phyloP scores from a whole-genome alignment of 2,329 filamentous ascomycete species.

The Fusarium sp. region DNA sequence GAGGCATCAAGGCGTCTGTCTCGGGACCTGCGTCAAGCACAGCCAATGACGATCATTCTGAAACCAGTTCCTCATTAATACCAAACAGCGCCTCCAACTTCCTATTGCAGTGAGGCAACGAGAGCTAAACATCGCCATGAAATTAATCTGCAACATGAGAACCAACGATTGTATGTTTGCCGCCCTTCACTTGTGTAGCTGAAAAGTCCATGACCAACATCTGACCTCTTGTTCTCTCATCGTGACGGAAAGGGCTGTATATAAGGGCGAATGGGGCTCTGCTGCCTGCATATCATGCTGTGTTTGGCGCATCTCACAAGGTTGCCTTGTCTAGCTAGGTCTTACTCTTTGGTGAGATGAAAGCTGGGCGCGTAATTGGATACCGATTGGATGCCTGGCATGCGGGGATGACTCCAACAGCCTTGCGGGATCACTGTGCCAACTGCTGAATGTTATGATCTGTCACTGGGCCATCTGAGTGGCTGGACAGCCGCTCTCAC shows the following conservation, averaged over 20 bases:
- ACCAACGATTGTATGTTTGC: background rate
- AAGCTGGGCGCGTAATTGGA: background rate
- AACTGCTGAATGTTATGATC: background rate
- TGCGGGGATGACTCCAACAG: background rate
- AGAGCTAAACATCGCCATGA: background rate
- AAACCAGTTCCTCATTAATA: background rate
- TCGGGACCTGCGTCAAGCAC: background rate
- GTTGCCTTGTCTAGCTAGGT: background rate
- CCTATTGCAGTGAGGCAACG: background rate
- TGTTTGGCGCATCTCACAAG: background rate
- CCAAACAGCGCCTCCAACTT: background rate
- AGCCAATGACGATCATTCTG: background rate
- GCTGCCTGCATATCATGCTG: background rate
- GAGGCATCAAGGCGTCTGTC: background rate
- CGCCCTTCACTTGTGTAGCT: background rate
- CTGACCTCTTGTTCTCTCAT: background rate
- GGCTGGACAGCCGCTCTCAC: background rate
- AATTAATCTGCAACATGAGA: background rate
- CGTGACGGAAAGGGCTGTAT: background rate
- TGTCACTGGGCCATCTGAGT: background rate
- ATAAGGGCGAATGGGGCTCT: background rate
- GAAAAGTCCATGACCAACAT: background rate
- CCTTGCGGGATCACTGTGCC: background rate
- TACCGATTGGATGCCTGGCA: background rate
- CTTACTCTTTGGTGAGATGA: background rate